A percentile compares a stretch with the other conserved stretches of the same genome.
phyloP scores from a whole-genome alignment of 768 basidiomycete genomes.

The Tricholoma hemisulphureum region DNA sequence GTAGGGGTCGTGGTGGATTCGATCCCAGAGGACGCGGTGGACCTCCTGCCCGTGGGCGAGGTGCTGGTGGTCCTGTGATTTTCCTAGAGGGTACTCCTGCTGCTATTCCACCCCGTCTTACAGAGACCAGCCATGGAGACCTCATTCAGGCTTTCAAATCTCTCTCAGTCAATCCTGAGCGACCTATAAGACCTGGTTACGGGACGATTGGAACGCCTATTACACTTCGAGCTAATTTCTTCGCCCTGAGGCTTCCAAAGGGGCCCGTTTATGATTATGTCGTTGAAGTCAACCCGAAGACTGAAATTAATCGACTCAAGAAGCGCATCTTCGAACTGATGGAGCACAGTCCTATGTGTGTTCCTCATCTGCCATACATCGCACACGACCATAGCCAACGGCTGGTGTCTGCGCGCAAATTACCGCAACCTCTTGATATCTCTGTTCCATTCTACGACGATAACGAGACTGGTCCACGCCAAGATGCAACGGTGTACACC shows the following conservation, averaged over 20 bases:
- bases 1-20: slow-evolving; percentile 21
- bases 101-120: slow-evolving; percentile 35
- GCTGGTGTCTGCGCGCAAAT: slow-evolving; percentile 42
- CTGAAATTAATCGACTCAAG: slow-evolving; percentile 43
- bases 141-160: slow-evolving; percentile 41
- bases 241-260: slow-evolving; percentile 48
- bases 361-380: slow-evolving; percentile 39
- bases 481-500: slow-evolving; percentile 40
- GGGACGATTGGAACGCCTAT: slow-evolving; percentile 50
- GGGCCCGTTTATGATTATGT: slow-evolving; percentile 55
- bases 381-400: slow-evolving; percentile 53
- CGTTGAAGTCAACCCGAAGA: slow-evolving; percentile 49
- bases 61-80: slow-evolving; percentile 32
- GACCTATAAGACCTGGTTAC: slow-evolving; percentile 56
- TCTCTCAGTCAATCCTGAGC: slow-evolving; percentile 30
- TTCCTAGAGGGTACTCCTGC: slow-evolving; percentile 37
- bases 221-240: slow-evolving; percentile 62
- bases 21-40: slow-evolving; percentile 25
- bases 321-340: slow-evolving; percentile 55
- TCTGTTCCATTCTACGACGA: slow-evolving; percentile 43
- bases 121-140: slow-evolving; percentile 30
- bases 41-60: slow-evolving; percentile 21
- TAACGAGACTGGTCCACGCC: slow-evolving; percentile 32
- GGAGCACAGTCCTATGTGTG: slow-evolving; percentile 38
- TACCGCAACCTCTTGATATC: slow-evolving; percentile 47